Base-by-base conservation (phyloP, 805 yeast genomes). In the Maudiozyma pseudohumilis region DNA sequence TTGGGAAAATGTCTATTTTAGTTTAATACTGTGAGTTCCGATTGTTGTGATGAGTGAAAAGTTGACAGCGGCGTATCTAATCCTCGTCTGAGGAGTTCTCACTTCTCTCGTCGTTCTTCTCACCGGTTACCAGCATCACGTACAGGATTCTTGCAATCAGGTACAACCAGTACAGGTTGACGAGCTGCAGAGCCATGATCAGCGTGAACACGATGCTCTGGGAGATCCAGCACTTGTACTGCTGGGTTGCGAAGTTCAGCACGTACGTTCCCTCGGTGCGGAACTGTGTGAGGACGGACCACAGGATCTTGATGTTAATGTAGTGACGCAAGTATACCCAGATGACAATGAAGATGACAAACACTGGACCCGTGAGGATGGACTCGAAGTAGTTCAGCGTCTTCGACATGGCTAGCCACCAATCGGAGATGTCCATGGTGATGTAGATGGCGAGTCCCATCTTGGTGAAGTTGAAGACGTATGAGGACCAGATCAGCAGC, bases 391-490 rank as follows among this genome's bases (percentile, higher is more conserved):
- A 92, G 63, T 85, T 89, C 43, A 86, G 63, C 12, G 86, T 75
- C 62, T 92, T 92, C 20, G 96, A 84, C 4, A 69, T 49, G 5
- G 96, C 81, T 47, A 92, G 66, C 63, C 87, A 84, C 60, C 86
- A 77, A 65, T 92, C 99, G n/a, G 95, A 82, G 28, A 87, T 71
- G 61, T 92, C 99, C 99, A 92, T 92, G 18, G 97, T 86, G 50
- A 92, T 74, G 59, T 85, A 92, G 36, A 92, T 74, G 16, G 81
- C 83, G 26, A 92, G 60, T 4, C 99, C 99, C 74, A 92, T 89
- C 78, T 94, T 85, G 11, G 95, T 85, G 69, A 87, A 92, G 61
- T 92, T 96, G 70, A 92, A 92, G 47, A 88, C 75, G 60, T 92
- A 89, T 8, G 95, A 84, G 38, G 75, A 68, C 75, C 81, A 80